Base-by-base conservation (phyloP, 2,329 filamentous ascomycete genomes). In the Incumbomyces lentus region DNA sequence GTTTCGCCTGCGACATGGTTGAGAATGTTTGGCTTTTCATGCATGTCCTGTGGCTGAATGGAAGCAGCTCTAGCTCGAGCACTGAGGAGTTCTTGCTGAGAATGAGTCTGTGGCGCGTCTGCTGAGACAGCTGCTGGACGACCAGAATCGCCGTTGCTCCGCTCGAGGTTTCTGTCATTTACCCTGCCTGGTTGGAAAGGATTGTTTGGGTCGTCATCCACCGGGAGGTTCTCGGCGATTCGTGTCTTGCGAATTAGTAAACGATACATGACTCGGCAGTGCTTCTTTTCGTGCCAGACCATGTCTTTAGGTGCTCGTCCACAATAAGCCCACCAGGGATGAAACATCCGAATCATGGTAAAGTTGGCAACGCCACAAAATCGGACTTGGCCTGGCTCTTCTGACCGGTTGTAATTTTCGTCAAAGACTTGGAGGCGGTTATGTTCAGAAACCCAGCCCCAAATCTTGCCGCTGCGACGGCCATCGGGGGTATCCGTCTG, bases 331-430 rank as follows among this genome's bases (percentile, higher is more conserved):
- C 42, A 45, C 18, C 38, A 45, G n/a, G 33, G 42, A 31, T 38
- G 42, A 29, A 45, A 45, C 42, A 45, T 45, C 17, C 42, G 33
- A 14, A 45, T 34, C 42, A 45, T 45, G 3, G 42, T 45, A 26
- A 45, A 45, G 26, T 45, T 45, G n/a, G 42, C 42, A 13, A 45
- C 42, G 13, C 42, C 42, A 37, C 42, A 45, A 19, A 29, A 36
- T 13, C 42, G 36, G 2, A 38, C 32, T 11, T 37, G 5, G 12
- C 42, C 42, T 4, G 42, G 13, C 11, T 13, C 12, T 12, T 37
- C 30, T 16, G 42, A 37, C 6, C 34, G 33, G 22, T 45, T 45
- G 33, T 29, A 45, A 30, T 29, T 29, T 35, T 45, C 33, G 34
- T 45, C 42, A 19, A 14, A 45, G 8, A 45, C 19, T 14, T 31